Percentiles rank a stretch among this genome's conserved stretches.
These are phyloP conservation scores for Phialophora macrospora DNA, from an alignment of 2,329 filamentous ascomycete species.

Conservation along the genomic window DNA sequence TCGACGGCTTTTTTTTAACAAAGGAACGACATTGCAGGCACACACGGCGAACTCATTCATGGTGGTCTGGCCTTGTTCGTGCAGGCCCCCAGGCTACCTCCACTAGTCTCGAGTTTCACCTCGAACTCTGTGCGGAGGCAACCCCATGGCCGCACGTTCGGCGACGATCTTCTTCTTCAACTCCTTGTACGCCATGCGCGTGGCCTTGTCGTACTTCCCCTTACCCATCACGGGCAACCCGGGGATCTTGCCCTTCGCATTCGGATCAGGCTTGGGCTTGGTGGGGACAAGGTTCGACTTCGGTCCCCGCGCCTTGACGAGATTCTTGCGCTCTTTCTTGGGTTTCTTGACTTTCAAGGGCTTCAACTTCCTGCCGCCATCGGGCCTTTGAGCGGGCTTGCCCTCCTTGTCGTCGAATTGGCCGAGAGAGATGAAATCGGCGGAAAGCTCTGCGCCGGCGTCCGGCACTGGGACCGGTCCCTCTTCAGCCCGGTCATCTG, in stretches of 20 bases:
- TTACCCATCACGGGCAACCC: conserved; percentile 30
- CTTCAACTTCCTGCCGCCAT: conserved; percentile 14
- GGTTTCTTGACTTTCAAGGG: conserved; percentile 28
- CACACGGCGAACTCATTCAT: neutral
- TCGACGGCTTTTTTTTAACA: neutral
- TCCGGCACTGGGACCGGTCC: neutral
- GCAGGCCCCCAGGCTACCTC: neutral
- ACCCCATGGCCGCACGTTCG: neutral
- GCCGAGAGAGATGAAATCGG: conserved; percentile 31
- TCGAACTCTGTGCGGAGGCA: conserved; percentile 2
- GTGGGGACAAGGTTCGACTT: conserved; percentile 27
- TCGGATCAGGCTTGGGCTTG: conserved; percentile 26
- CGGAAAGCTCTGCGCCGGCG: conserved; percentile 13
- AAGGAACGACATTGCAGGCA: neutral
- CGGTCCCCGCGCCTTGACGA: conserved; percentile 31
- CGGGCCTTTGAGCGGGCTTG: neutral
- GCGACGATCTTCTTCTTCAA: conserved; percentile 22
- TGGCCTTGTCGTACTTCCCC: conserved; percentile 32
- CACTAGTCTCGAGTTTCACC: neutral
- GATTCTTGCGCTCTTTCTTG: conserved; percentile 33
- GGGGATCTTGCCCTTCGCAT: conserved; percentile 21
- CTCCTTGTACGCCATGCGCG: conserved; percentile 29
- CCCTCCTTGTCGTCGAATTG: conserved; percentile 9
- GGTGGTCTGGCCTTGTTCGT: neutral
- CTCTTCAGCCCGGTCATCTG: conserved; percentile 9